phyloP scores from a whole-genome alignment of 768 basidiomycete species.

The Boletus subparvulus region DNA sequence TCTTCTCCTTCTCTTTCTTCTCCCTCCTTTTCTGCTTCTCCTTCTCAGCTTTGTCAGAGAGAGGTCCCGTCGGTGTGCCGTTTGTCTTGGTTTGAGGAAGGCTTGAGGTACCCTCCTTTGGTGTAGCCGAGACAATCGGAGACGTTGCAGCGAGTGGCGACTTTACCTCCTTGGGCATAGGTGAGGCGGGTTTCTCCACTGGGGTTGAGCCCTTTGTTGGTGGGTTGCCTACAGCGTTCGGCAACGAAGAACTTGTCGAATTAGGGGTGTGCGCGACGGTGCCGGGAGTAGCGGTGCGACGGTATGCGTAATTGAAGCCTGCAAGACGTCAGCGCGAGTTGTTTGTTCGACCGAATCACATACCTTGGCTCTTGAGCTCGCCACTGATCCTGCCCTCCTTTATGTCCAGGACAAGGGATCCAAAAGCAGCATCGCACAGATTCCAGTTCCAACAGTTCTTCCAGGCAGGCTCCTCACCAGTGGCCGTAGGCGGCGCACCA shows the following conservation, averaged over 20 bases:
- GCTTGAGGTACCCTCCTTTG: conserved; percentile 37
- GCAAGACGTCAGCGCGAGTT: conserved; percentile 5
- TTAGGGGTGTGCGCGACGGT: conserved; percentile 59
- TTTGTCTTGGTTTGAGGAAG: conserved; percentile 34
- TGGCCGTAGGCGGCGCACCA: conserved; percentile 44
- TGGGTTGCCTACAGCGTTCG: conserved; percentile 35
- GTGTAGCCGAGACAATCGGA: conserved; percentile 31
- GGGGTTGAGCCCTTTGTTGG: conserved; percentile 36
- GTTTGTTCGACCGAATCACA: conserved; percentile 16
- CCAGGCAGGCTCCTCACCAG: conserved; percentile 90
- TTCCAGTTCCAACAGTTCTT: conserved; percentile 99
- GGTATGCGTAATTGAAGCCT: conserved; percentile 98
- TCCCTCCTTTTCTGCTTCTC: conserved; percentile 61
- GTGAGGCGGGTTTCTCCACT: conserved; percentile 37
- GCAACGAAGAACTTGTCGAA: conserved; percentile 53
- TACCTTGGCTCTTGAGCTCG: conserved; percentile 91
- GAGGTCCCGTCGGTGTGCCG: conserved; percentile 30
- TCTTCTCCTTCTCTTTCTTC: conserved; percentile 63
- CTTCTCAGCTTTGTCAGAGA: conserved; percentile 52
- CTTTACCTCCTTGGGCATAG: conserved; percentile 33
- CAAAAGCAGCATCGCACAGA: conserved; percentile 92
- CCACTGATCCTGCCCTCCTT: conserved; percentile 91
- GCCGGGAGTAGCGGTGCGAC: conserved; percentile 60
- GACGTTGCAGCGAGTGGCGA: conserved; percentile 37
- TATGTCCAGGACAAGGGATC: conserved; percentile 83